These are phyloP conservation scores for Pyrenochaeta sp. DNA, from an alignment of 2,329 filamentous ascomycete species.

Conservation along the genomic window DNA sequence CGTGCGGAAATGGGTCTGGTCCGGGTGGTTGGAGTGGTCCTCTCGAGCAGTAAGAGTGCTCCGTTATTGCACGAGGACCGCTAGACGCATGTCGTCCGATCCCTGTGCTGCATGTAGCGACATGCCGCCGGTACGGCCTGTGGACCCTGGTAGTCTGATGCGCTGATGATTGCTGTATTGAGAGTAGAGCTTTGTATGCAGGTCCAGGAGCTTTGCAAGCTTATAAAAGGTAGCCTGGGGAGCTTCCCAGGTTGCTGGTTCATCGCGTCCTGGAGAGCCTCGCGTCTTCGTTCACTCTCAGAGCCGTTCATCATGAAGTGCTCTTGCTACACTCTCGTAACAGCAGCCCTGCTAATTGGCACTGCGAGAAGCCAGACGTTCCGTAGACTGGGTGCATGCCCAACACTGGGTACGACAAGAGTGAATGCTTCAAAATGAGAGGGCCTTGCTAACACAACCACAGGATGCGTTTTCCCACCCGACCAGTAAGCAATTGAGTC, in stretches of 20 bases:
- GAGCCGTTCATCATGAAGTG: conserved; percentile 40
- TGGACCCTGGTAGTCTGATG: conserved; percentile 18
- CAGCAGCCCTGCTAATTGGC: conserved; percentile 36
- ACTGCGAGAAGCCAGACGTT: conserved; percentile 59
- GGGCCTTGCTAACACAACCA: conserved; percentile 20
- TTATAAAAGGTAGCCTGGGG: conserved; percentile 38
- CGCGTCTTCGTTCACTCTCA: conserved; percentile 17
- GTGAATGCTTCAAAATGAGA: background rate
- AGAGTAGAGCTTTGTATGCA: conserved; percentile 24
- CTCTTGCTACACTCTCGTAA: conserved; percentile 33
- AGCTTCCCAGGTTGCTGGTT: conserved; percentile 18
- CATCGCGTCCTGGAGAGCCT: conserved; percentile 29
- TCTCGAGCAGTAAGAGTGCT: conserved; percentile 41
- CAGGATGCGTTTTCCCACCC: conserved; percentile 63
- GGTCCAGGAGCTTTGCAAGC: conserved; percentile 29
- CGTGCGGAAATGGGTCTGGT: conserved; percentile 24
- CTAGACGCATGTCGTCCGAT: conserved; percentile 16
- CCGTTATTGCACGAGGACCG: conserved; percentile 37
- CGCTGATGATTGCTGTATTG: conserved; percentile 7
- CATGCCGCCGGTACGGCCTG: conserved; percentile 17
- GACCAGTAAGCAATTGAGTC: conserved; percentile 56
- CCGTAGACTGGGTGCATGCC: conserved; percentile 63
- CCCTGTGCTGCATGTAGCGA: conserved; percentile 18
- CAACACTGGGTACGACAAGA: conserved; percentile 56
- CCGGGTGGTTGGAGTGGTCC: conserved; percentile 25